phyloP scores from a whole-genome alignment of 345 rosid genomes.

The Balakata baccata region DNA sequence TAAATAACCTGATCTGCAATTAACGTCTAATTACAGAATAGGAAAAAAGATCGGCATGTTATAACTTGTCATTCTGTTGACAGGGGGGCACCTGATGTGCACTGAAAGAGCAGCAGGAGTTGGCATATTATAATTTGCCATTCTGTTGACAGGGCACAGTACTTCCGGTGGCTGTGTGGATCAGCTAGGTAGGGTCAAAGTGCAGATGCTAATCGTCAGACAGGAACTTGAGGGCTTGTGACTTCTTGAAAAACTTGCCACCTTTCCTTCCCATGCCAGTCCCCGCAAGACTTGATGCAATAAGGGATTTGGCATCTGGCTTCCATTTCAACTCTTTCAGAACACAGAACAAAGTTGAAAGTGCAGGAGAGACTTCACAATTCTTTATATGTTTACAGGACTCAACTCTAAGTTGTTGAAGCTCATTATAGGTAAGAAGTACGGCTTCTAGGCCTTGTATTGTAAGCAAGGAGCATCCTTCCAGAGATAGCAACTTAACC shows the following conservation, averaged over 20 bases:
- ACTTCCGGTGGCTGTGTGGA: not conserved
- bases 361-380: conserved; percentile 24
- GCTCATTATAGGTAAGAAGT: conserved; percentile 24
- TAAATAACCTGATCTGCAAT: not conserved
- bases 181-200: not conserved
- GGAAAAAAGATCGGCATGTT: not conserved
- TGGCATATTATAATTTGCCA: too few relatives aligned
- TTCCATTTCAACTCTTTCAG: conserved; percentile 35
- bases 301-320: conserved; percentile 31
- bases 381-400: conserved; percentile 30
- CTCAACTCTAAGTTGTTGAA: conserved; percentile 27
- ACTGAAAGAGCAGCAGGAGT: not conserved
- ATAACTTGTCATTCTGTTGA: conserved; percentile 10
- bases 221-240: conserved; percentile 12
- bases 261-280: conserved; percentile 37
- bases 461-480: conserved; percentile 34
- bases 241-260: conserved; percentile 32
- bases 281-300: conserved; percentile 23
- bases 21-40: conserved; percentile 1
- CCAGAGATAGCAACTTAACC: conserved; percentile 21
- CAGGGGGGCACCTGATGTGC: not conserved
- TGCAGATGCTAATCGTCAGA: conserved; percentile 14
- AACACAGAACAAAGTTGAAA: conserved; percentile 28
- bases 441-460: conserved; percentile 32
- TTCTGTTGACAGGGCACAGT: not conserved